Base-by-base conservation (phyloP, 2,329 filamentous ascomycete genomes). In the Orbilia blumenaviensis region DNA sequence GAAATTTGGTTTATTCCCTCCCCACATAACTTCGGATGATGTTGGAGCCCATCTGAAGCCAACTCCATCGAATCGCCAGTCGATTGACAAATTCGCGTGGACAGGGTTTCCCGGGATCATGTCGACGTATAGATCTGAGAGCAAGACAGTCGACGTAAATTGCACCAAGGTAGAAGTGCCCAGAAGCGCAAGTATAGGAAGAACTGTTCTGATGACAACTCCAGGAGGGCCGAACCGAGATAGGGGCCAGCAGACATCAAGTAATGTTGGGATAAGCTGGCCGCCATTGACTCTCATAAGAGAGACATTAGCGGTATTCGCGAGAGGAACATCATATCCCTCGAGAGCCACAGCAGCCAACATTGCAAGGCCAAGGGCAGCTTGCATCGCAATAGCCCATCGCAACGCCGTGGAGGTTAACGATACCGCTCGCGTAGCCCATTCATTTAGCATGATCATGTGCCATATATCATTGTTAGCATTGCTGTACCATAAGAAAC, bases 261-360 rank as follows among this genome's bases (percentile, higher is more conserved):
- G 29, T 32, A 68, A 48, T 18, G 50, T 68, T 50, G 23, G 27
- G 14, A 61, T 9, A 18, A 68, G 50, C n/a, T 41, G 41, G 8
- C 29, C 64, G 27, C 64, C 64, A n/a, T 60, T 68, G n/a, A 60
- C 63, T 36, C 52, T 60, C 64, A 68, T 68, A 6, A 61, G 36
- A 21, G 64, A 68, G 25, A 61, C 52, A n/a, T 48, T 12, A 14
- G 52, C 64, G 6, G 23, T 50, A 10, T 36, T 60, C n/a, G 38
- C 38, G n/a, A 68, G 32, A 25, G 64, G 64, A 41, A 68, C 64
- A 21, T 68, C 64, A 14, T 48, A 68, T 29, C 64, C 41, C 14
- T 68, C 64, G 16, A 68, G 32, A 9, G 64, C 41, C 4, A 68
- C 42, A 2, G 64, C 52, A 16, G 64, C 52, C 10, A 68, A 10